Evolutionary conservation across 345 rosid species (phyloP).

Genomic region (Cardamine resedifolia): DNA sequence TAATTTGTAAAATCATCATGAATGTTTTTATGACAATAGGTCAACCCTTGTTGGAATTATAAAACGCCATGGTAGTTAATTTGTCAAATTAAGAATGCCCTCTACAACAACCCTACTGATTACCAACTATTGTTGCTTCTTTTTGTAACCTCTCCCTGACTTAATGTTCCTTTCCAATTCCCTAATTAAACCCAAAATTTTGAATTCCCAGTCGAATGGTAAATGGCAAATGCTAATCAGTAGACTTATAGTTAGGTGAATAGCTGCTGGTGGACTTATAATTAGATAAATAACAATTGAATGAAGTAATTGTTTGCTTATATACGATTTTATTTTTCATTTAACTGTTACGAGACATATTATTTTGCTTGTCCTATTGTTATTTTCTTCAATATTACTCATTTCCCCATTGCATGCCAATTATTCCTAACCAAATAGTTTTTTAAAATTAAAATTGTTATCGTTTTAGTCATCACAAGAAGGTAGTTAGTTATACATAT

Average conservation of each 20-base stretch:
- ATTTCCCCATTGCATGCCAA: background rate
- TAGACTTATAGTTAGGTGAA: background rate
- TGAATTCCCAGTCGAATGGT: background rate
- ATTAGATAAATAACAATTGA: no score
- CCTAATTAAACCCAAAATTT: constrained; percentile 5
- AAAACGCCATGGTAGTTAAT: constrained; percentile 28
- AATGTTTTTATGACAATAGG: constrained; percentile 20
- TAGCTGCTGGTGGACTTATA: background rate
- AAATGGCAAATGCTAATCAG: background rate
- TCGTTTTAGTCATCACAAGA: constrained; percentile 22
- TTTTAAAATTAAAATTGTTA: background rate
- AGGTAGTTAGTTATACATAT: constrained; percentile 35
- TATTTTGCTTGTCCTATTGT: background rate
- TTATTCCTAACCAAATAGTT: background rate
- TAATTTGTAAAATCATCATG: constrained; percentile 23
- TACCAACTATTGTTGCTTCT: constrained; percentile 23
- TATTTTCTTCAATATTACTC: background rate
- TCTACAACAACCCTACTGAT: constrained; percentile 35
- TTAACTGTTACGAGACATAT: background rate
- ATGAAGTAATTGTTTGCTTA: background rate
- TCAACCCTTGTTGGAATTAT: constrained; percentile 28
- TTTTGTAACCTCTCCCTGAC: constrained; percentile 34
- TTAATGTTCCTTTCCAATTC: constrained; percentile 10
- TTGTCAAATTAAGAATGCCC: constrained; percentile 31
- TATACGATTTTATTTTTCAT: background rate